Conservation (phyloP, 1,284 basidiomycete species). For the Pyrrhoderma noxium region DNA sequence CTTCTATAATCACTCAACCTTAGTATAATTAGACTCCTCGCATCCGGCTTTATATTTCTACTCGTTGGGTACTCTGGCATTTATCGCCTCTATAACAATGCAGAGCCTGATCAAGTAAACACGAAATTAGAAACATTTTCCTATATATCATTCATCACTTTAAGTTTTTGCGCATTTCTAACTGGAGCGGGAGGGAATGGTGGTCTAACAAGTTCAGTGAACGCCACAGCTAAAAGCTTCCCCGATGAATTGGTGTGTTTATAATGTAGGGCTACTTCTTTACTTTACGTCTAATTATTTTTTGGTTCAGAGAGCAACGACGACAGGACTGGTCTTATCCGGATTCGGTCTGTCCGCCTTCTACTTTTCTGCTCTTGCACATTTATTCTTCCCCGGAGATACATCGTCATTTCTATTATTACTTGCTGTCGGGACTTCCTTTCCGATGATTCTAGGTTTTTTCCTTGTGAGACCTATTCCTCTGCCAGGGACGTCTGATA, state of each 20-base stretch:
- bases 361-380: slow-evolving; percentile 64
- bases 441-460: slow-evolving; percentile 63
- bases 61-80: slow-evolving; percentile 63
- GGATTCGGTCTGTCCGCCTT: slow-evolving; percentile 85
- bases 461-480: slow-evolving; percentile 58
- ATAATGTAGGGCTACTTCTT: background rate
- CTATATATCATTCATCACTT: slow-evolving; percentile 27
- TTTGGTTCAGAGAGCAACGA: slow-evolving; percentile 51
- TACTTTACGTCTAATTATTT: background rate
- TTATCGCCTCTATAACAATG: slow-evolving; percentile 47
- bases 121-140: slow-evolving; percentile 9
- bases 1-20: background rate
- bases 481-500: slow-evolving; percentile 27
- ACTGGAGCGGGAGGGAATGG: slow-evolving; percentile 59
- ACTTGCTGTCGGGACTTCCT: slow-evolving; percentile 63
- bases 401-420: slow-evolving; percentile 62
- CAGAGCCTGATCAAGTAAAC: background rate
- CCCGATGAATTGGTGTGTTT: slow-evolving; percentile 40
- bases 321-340: slow-evolving; percentile 68
- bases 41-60: slow-evolving; percentile 42
- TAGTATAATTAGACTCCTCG: slow-evolving; percentile 22
- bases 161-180: slow-evolving; percentile 46
- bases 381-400: slow-evolving; percentile 60
- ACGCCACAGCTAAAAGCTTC: slow-evolving; percentile 62
- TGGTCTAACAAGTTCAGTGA: slow-evolving; percentile 48